Percentiles rank a stretch among this genome's conserved stretches.
Conservation (phyloP, 345 rosid genomes). For the Excoecaria agallocha region DNA sequence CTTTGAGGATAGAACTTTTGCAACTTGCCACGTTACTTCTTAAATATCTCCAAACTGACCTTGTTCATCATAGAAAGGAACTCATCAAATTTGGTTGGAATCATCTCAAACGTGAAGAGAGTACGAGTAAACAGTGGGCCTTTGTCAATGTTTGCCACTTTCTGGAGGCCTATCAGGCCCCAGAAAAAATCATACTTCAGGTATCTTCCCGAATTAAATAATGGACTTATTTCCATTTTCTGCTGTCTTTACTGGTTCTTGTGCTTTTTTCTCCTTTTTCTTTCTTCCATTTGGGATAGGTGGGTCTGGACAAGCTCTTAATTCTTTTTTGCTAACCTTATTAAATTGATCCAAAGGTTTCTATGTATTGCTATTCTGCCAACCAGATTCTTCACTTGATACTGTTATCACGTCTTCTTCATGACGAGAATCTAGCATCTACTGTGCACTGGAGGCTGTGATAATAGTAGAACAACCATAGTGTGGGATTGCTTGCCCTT, state of each 20-base stretch:
- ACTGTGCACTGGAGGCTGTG: not conserved
- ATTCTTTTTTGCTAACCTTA: not conserved
- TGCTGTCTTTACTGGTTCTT: not conserved
- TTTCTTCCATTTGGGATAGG: not conserved
- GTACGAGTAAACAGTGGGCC: slow-evolving; percentile 99
- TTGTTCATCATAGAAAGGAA: slow-evolving; percentile 96
- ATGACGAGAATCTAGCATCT: not conserved
- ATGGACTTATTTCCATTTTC: not conserved
- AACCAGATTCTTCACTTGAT: too few species aligned
- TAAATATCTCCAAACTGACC: slow-evolving; percentile 89
- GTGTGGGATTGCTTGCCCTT: not conserved
- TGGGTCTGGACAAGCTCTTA: not conserved
- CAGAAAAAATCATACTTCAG: slow-evolving; percentile 98
- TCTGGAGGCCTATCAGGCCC: slow-evolving; percentile 99
- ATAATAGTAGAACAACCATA: not conserved
- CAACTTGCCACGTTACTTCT: slow-evolving; percentile 97
- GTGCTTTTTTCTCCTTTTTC: too few species aligned
- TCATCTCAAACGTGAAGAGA: slow-evolving; percentile 99
- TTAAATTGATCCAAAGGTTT: not conserved
- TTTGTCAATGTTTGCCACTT: slow-evolving; percentile 99
- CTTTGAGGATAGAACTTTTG: slow-evolving; percentile 94
- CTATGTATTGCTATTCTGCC: not conserved
- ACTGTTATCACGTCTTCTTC: not conserved
- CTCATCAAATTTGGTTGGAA: slow-evolving; percentile 99
- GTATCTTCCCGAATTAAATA: slow-evolving; percentile 34